A percentile compares a stretch with the other conserved stretches of the same genome.
phyloP scores from a whole-genome alignment of 2,329 filamentous ascomycete species.

The Monilinia aucupariae region DNA sequence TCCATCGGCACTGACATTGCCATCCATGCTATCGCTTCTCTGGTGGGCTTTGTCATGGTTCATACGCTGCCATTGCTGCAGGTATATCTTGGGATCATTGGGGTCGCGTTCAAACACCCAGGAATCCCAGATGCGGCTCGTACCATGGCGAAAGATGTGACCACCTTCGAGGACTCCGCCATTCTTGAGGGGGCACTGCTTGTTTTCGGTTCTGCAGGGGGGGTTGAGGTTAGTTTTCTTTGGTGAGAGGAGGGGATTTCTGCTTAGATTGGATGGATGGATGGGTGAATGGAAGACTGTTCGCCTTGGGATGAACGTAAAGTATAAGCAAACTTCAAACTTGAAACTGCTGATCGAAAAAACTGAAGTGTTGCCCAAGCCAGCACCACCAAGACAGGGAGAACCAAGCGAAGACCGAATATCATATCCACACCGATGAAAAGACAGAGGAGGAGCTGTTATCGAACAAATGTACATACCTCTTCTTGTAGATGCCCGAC shows the following conservation, averaged over 20 bases:
- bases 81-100: background rate
- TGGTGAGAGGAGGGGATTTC: too few relatives aligned
- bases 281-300: background rate
- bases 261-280: background rate
- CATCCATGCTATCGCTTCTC: background rate
- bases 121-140: background rate
- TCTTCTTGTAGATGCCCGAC: background rate
- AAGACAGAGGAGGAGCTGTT: background rate
- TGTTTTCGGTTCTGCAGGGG: background rate
- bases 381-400: too few relatives aligned
- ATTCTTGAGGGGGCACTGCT: background rate
- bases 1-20: background rate
- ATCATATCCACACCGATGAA: background rate
- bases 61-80: background rate
- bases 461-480: background rate
- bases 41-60: background rate
- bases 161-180: background rate
- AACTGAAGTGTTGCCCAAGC: background rate
- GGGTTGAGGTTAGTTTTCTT: background rate
- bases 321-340: too few relatives aligned
- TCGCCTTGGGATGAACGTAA: background rate
- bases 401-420: background rate
- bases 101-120: conserved; percentile 4
- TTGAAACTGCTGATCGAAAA: too few relatives aligned
- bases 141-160: background rate